phyloP scores from a whole-genome alignment of 1,284 basidiomycete genomes.

The Malassezia japonica region DNA sequence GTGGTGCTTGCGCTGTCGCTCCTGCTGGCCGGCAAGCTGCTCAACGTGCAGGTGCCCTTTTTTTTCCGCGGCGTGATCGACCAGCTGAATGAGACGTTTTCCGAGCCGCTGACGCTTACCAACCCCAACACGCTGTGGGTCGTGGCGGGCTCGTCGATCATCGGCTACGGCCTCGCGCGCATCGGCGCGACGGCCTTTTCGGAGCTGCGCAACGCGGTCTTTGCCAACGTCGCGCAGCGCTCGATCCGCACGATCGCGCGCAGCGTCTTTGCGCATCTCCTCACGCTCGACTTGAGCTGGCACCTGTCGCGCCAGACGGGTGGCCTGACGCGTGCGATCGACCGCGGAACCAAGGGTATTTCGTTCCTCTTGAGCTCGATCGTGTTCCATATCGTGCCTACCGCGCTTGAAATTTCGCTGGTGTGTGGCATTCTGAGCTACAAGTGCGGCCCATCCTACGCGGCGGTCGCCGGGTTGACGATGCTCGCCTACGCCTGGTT shows the following conservation, averaged over 20 bases:
- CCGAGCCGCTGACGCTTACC: conserved; percentile 58
- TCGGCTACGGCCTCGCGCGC: conserved; percentile 84
- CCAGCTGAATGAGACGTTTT: conserved; percentile 58
- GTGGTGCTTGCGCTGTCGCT: conserved; percentile 75
- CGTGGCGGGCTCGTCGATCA: conserved; percentile 73
- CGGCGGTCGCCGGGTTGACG: conserved; percentile 73
- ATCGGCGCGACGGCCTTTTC: conserved; percentile 80
- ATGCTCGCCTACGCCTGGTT: conserved; percentile 94
- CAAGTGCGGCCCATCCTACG: conserved; percentile 95
- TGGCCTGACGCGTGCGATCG: conserved; percentile 88
- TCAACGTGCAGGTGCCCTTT: conserved; percentile 94
- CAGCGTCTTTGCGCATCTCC: conserved; percentile 83
- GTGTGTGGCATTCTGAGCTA: conserved; percentile 95
- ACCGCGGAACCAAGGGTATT: conserved; percentile 93
- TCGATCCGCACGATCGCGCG: conserved; percentile 87
- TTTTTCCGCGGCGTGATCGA: conserved; percentile 91
- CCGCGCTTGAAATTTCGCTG: conserved; percentile 87
- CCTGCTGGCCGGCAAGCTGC: conserved; percentile 75
- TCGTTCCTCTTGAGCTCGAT: conserved; percentile 88
- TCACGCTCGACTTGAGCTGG: conserved; percentile 82
- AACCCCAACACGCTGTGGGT: conserved; percentile 76
- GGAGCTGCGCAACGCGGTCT: conserved; percentile 88
- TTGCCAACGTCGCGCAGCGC: conserved; percentile 87
- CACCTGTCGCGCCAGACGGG: conserved; percentile 90
- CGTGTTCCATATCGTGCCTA: conserved; percentile 89